These are phyloP conservation scores for Selaginella tamariscina DNA, from an alignment of 75 land plant species.

Conservation along the genomic window DNA sequence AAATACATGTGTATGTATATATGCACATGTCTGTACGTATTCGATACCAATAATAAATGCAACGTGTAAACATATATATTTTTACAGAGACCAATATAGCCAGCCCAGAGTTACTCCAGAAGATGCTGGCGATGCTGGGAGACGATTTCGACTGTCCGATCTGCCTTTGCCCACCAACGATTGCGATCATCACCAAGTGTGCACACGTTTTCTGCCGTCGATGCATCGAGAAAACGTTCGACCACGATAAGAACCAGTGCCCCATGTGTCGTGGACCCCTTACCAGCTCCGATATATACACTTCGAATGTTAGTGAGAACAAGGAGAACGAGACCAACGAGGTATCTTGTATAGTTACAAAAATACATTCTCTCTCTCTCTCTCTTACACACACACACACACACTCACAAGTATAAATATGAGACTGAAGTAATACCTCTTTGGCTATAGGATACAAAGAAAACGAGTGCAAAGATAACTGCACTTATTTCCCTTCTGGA, in stretches of 20 bases:
- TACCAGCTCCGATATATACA: slow-evolving; percentile 46
- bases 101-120: slow-evolving; percentile 63
- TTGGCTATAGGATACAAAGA: background rate
- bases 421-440: no score
- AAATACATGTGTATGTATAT: no score
- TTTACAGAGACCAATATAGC: background rate
- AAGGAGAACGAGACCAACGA: slow-evolving; percentile 16
- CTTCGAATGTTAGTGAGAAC: slow-evolving; percentile 31
- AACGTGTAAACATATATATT: no score
- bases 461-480: slow-evolving; percentile 54
- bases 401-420: no score
- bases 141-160: slow-evolving; percentile 97
- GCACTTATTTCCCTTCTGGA: slow-evolving; percentile 40
- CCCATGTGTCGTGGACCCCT: slow-evolving; percentile 71
- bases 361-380: no score
- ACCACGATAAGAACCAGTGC: slow-evolving; percentile 44
- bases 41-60: no score
- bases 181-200: slow-evolving; percentile 66
- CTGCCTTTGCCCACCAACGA: slow-evolving; percentile 71
- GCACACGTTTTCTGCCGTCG: slow-evolving; percentile 77
- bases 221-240: slow-evolving; percentile 64
- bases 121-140: slow-evolving; percentile 48
- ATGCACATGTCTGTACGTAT: no score
- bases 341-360: background rate
- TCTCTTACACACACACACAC: no score